phyloP scores from a whole-genome alignment of 345 rosid species.

The Cardiospermum halicacabum region DNA sequence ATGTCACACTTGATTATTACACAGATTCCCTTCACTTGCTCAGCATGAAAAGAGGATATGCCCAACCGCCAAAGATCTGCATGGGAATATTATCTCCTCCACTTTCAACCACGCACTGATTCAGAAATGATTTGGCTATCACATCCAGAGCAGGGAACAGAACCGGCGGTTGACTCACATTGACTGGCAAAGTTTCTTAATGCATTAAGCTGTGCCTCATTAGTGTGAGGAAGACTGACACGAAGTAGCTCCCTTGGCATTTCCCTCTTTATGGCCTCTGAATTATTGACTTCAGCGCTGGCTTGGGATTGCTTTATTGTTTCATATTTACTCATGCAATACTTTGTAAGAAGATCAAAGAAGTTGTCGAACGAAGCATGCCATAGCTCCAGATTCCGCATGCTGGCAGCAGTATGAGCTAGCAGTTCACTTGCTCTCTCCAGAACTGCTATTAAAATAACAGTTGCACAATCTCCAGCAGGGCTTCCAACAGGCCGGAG shows the following conservation, averaged over 20 bases:
- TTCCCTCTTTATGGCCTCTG: conserved; percentile 75
- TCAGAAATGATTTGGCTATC: conserved; percentile 55
- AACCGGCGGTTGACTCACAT: conserved; percentile 34
- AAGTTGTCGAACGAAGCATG: conserved; percentile 93
- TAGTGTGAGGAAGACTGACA: conserved; percentile 90
- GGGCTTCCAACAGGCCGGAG: conserved; percentile 89
- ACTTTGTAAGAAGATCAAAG: conserved; percentile 78
- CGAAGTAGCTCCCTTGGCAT: conserved; percentile 97
- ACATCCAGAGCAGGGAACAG: conserved; percentile 31
- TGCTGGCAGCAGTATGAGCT: conserved; percentile 40
- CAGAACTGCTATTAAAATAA: conserved; percentile 68
- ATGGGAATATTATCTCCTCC: not conserved
- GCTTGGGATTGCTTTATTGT: conserved; percentile 59
- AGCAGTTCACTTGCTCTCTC: conserved; percentile 80
- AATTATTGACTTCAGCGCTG: conserved; percentile 44
- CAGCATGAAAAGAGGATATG: not conserved
- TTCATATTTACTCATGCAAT: conserved; percentile 85
- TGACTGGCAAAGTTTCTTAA: conserved; percentile 70
- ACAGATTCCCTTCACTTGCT: conserved; percentile 16
- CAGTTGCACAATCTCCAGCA: conserved; percentile 84
- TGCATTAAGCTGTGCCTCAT: conserved; percentile 65
- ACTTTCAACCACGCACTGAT: conserved; percentile 49
- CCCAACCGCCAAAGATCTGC: conserved; percentile 7
- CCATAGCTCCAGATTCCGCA: conserved; percentile 73
- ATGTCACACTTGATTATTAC: conserved; percentile 1